phyloP scores from a whole-genome alignment of 2,329 filamentous ascomycete species.

The Ophiocordyceps polyrhachis-furcata region DNA sequence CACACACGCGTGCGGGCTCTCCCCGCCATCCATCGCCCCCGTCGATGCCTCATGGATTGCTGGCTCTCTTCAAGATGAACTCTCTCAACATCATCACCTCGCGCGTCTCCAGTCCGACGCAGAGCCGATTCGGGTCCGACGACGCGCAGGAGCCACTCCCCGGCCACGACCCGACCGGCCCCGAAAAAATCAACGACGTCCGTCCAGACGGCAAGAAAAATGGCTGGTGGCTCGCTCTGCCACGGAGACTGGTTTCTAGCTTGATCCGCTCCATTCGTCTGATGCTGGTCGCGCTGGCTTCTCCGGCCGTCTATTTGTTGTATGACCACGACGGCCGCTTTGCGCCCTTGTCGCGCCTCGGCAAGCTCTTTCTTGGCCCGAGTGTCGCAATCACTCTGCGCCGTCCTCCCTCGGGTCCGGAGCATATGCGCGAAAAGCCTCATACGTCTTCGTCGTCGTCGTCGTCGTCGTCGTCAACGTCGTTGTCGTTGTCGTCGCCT shows the following conservation, averaged over 20 bases:
- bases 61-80: slow-evolving; percentile 59
- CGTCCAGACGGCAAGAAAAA: slow-evolving; percentile 13
- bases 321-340: slow-evolving; percentile 67
- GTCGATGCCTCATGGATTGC: slow-evolving; percentile 32
- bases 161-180: not conserved
- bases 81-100: slow-evolving; percentile 86
- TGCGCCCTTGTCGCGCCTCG: slow-evolving; percentile 55
- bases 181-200: slow-evolving; percentile 15
- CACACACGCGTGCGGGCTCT: not conserved
- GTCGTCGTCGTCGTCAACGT: not conserved
- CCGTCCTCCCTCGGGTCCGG: not conserved
- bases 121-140: slow-evolving; percentile 36
- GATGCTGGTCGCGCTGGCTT: slow-evolving; percentile 58
- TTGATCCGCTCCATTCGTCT: slow-evolving; percentile 62
- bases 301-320: slow-evolving; percentile 69
- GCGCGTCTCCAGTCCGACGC: slow-evolving; percentile 46
- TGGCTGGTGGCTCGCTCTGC: slow-evolving; percentile 36
- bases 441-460: slow-evolving; percentile 6
- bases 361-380: slow-evolving; percentile 38
- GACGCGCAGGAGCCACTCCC: not conserved
- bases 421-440: not conserved
- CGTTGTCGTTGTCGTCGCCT: slow-evolving; percentile 8
- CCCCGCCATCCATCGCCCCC: not conserved
- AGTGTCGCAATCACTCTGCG: slow-evolving; percentile 15
- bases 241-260: slow-evolving; percentile 50